A percentile compares a stretch with the other conserved stretches of the same genome.
These are phyloP conservation scores for Aureobasidium subglaciale DNA, from an alignment of 2,329 filamentous ascomycete species.

Conservation along the genomic window DNA sequence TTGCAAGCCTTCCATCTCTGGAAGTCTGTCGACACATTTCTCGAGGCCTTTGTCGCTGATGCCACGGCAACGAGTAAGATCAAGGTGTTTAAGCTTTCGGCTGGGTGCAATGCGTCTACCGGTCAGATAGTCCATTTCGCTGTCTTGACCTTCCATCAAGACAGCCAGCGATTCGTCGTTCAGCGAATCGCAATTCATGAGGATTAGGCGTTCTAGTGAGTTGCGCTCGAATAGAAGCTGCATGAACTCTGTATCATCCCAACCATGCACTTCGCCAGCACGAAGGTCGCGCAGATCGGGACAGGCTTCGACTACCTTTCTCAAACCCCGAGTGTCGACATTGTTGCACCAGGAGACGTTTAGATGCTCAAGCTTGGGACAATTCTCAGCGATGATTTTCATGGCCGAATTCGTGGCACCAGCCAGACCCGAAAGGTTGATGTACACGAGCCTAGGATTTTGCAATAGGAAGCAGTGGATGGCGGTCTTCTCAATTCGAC, in stretches of 20 bases:
- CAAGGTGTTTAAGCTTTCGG: constrained; percentile 73
- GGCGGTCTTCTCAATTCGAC: constrained; percentile 70
- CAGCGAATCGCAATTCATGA: constrained; percentile 73
- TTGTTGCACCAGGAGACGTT: constrained; percentile 92
- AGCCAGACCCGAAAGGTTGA: constrained; percentile 78
- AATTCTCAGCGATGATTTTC: constrained; percentile 76
- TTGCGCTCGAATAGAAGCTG: constrained; percentile 71
- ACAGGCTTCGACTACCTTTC: constrained; percentile 65
- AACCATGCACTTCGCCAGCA: constrained; percentile 73
- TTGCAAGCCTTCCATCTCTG: constrained; percentile 73
- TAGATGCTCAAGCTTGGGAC: constrained; percentile 71
- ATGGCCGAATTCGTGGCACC: constrained; percentile 78
- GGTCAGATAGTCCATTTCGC: constrained; percentile 74
- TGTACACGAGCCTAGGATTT: constrained; percentile 70
- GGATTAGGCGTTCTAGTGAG: constrained; percentile 69
- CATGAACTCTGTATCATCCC: constrained; percentile 67
- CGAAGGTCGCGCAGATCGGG: constrained; percentile 68
- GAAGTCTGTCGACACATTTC: constrained; percentile 65
- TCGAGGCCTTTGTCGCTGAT: constrained; percentile 69
- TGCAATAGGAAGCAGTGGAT: constrained; percentile 73
- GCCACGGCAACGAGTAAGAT: constrained; percentile 69
- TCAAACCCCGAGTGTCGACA: constrained; percentile 70
- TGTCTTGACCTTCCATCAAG: constrained; percentile 68
- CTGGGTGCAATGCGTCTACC: constrained; percentile 68
- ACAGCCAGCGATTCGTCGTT: constrained; percentile 65